Evolutionary conservation across 768 basidiomycete species (phyloP).

Genomic region (Flagelloscypha sp.): DNA sequence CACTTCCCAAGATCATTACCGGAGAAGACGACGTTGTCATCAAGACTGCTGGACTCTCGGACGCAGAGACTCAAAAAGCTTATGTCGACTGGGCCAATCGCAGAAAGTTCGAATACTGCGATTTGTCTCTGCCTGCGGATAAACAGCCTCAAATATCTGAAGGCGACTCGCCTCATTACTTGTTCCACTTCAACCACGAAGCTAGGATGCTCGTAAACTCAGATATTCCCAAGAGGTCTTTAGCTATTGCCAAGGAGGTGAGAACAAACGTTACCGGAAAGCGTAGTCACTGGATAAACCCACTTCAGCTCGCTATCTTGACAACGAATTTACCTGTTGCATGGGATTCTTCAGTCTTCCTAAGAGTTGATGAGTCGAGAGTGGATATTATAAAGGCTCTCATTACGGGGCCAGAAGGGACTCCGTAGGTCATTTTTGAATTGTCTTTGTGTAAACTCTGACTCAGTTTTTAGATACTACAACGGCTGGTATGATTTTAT

Average conservation of each 20-base stretch:
- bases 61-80: slow-evolving; percentile 56
- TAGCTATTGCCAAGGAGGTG: slow-evolving; percentile 94
- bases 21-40: slow-evolving; percentile 29
- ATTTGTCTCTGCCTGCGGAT: slow-evolving; percentile 48
- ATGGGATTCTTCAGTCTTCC: slow-evolving; percentile 91
- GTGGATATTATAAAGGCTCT: slow-evolving; percentile 91
- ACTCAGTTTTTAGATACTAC: slow-evolving; percentile 48
- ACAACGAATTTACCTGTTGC: slow-evolving; percentile 92
- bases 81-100: slow-evolving; percentile 83
- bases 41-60: slow-evolving; percentile 45
- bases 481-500: slow-evolving; percentile 66
- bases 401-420: slow-evolving; percentile 88
- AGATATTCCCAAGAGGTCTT: slow-evolving; percentile 82
- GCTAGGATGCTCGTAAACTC: slow-evolving; percentile 77
- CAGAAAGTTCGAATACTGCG: slow-evolving; percentile 79
- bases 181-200: slow-evolving; percentile 76
- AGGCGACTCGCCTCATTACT: slow-evolving; percentile 63
- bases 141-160: slow-evolving; percentile 26
- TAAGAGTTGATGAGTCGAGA: slow-evolving; percentile 86
- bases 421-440: slow-evolving; percentile 53
- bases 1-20: slow-evolving; percentile 64
- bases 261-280: slow-evolving; percentile 3
- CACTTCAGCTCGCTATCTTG: slow-evolving; percentile 75
- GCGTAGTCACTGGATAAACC: slow-evolving; percentile 4
- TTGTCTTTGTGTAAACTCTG: slow-evolving; percentile 5